Base-by-base conservation (phyloP, 1,139 yeast genomes). In the Saccharomycopsis phalli region DNA sequence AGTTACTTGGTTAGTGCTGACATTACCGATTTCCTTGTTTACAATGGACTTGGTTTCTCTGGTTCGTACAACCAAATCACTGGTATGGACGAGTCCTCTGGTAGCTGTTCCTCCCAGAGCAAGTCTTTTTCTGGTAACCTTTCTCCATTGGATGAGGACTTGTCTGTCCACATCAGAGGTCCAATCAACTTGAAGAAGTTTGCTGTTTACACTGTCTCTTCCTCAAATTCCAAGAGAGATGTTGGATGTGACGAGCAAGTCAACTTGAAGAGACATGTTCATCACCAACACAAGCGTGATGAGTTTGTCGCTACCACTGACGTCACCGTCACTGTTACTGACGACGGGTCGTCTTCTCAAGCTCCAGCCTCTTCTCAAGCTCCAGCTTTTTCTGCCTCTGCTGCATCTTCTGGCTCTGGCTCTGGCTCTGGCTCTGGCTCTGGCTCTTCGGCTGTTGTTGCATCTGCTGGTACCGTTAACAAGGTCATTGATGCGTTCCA, bases 111-210 rank as follows among this genome's bases (percentile, higher is more conserved):
- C 14, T 69, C 72, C 41, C 53, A 62, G 17, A 53, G 73, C 13
- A 62, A 63, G 16, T 49, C 71, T 7, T 82, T 86, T 63, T 70
- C 81, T 13, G 97, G 97, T 37, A 47, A 75, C 21, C 66, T 84
- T 56, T 66, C 95, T 37, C 97, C 97, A 26, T 65, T 88, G 47
- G 76, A 86, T 61, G 94, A 86, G 63, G 95, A 86, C 59, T 66
- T 88, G 40, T 79, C 95, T 14, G 83, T 91, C 44, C 97, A 88
- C 61, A 84, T 88, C 69, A 77, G 97, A 63, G 98, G 97, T 44
- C 98, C 97, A 26, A 60, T 91, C 51, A 68, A 73, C 46, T 71
- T 88, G 57, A 64, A 69, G 54, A 82, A 83, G 62, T 86, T 91
- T 57, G 96, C 87, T 51, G 84, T 70, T 51, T 81, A 79, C 62